These are phyloP conservation scores for Tolypocladium tropicale DNA, from an alignment of 2,329 filamentous ascomycete species.

Conservation along the genomic window DNA sequence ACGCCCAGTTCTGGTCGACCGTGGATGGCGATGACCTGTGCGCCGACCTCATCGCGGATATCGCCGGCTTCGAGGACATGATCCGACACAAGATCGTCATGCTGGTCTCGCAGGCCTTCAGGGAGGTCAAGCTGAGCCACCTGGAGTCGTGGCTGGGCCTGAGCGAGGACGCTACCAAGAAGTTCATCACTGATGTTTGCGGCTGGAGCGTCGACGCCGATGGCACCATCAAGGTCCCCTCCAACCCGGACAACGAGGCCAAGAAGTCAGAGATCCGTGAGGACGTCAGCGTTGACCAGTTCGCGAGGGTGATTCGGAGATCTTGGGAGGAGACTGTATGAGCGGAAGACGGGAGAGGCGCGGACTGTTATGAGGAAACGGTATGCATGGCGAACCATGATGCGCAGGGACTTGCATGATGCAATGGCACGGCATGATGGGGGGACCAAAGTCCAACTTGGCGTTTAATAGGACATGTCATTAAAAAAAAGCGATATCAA, in stretches of 20 bases:
- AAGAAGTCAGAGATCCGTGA: slow-evolving; percentile 92
- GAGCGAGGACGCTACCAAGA: slow-evolving; percentile 54
- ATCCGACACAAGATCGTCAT: slow-evolving; percentile 84
- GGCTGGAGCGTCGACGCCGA: slow-evolving; percentile 71
- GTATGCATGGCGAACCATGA: slow-evolving; percentile 15
- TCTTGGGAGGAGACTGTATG: slow-evolving; percentile 64
- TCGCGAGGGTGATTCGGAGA: slow-evolving; percentile 67
- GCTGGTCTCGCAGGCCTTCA: slow-evolving; percentile 72
- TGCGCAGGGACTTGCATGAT: slow-evolving; percentile 17
- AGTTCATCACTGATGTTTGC: slow-evolving; percentile 77
- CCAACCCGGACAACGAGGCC: slow-evolving; percentile 96
- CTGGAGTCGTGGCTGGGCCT: slow-evolving; percentile 71
- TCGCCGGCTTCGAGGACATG: slow-evolving; percentile 88
- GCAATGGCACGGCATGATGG: slow-evolving; percentile 12
- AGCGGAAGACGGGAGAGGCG: not conserved
- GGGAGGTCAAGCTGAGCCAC: slow-evolving; percentile 57
- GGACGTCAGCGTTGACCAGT: slow-evolving; percentile 86
- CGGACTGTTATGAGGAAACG: not conserved
- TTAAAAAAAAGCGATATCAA: slow-evolving; percentile 22
- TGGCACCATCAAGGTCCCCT: slow-evolving; percentile 62
- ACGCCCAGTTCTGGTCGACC: slow-evolving; percentile 85
- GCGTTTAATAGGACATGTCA: slow-evolving; percentile 27
- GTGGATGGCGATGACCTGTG: slow-evolving; percentile 92
- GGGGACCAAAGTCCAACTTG: slow-evolving; percentile 18
- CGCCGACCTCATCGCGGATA: slow-evolving; percentile 89